Evolutionary conservation across 306 rosid species (phyloP).

Genomic region (Vigna nakashimae): DNA sequence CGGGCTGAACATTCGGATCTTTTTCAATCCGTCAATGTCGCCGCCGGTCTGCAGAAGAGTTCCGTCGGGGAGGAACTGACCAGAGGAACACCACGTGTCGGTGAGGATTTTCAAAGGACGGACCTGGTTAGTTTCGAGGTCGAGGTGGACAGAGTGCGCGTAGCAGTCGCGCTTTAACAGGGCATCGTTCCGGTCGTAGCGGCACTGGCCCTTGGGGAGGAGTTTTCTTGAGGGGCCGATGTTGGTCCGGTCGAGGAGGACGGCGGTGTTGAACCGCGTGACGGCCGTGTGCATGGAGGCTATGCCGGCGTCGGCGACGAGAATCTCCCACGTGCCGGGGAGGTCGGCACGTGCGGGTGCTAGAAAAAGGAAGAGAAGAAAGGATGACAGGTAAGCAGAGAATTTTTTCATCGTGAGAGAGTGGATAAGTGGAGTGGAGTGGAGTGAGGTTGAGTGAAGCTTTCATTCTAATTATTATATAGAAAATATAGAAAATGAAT

Average conservation of each 20-base stretch:
- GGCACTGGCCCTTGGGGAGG: slow-evolving; percentile 67
- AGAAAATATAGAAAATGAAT: not conserved
- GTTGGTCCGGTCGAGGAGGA: slow-evolving; percentile 86
- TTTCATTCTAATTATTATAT: slow-evolving; percentile 33
- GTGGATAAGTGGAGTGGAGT: not conserved
- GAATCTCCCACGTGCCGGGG: slow-evolving; percentile 91
- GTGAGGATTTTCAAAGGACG: slow-evolving; percentile 77
- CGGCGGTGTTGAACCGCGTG: slow-evolving; percentile 83
- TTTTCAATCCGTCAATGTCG: slow-evolving; percentile 70
- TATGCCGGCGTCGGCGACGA: slow-evolving; percentile 73
- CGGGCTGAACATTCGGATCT: slow-evolving; percentile 72
- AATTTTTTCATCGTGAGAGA: slow-evolving; percentile 35
- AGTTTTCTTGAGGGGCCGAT: slow-evolving; percentile 74
- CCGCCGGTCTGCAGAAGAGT: slow-evolving; percentile 86
- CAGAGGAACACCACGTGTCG: slow-evolving; percentile 98
- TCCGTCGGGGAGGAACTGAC: slow-evolving; percentile 85
- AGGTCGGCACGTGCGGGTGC: slow-evolving; percentile 57
- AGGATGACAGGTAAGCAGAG: not conserved
- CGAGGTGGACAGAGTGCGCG: slow-evolving; percentile 78
- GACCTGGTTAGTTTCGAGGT: slow-evolving; percentile 62
- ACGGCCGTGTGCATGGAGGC: slow-evolving; percentile 96
- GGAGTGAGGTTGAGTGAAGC: slow-evolving; percentile 29
- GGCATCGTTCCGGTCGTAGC: slow-evolving; percentile 59
- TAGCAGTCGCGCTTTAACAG: slow-evolving; percentile 71
- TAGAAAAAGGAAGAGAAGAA: not conserved